A percentile compares a stretch with the other conserved stretches of the same genome.
phyloP scores from a whole-genome alignment of 2,329 filamentous ascomycete species.

The Leptosphaerulina australis region DNA sequence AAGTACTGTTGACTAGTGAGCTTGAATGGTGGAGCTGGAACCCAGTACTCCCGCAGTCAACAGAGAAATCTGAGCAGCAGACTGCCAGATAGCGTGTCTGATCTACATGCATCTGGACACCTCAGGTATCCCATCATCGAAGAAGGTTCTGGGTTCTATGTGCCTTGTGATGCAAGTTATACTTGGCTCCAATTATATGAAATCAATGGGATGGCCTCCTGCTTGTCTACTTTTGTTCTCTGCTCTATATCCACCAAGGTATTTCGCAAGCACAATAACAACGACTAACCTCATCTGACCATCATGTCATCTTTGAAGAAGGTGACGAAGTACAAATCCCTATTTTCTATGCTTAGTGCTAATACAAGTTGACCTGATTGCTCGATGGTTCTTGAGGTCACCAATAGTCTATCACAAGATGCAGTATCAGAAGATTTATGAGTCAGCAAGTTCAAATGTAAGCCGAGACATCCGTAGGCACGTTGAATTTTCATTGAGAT shows the following conservation, averaged over 20 bases:
- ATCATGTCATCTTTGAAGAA: too few relatives aligned
- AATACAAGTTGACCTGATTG: too few relatives aligned
- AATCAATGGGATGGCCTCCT: background rate
- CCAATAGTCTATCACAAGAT: too few relatives aligned
- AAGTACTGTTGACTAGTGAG: background rate
- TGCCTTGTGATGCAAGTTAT: background rate
- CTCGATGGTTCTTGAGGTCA: too few relatives aligned
- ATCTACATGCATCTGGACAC: background rate
- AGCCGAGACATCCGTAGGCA: too few relatives aligned
- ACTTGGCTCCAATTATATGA: background rate
- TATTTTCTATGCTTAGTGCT: too few relatives aligned
- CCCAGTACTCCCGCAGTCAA: background rate
- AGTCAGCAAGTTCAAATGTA: too few relatives aligned
- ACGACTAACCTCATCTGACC: background rate
- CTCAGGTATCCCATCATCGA: background rate
- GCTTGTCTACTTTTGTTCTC: background rate
- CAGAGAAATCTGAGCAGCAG: background rate
- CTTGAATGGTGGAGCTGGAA: background rate
- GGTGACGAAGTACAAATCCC: too few relatives aligned
- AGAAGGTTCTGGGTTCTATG: background rate
- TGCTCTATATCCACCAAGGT: background rate
- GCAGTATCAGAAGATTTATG: too few relatives aligned
- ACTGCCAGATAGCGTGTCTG: background rate
- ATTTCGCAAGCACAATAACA: background rate
- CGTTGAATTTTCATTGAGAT: too few relatives aligned